These are phyloP conservation scores for Podaxis sp. DNA, from an alignment of 768 basidiomycete genomes.

Conservation along the genomic window DNA sequence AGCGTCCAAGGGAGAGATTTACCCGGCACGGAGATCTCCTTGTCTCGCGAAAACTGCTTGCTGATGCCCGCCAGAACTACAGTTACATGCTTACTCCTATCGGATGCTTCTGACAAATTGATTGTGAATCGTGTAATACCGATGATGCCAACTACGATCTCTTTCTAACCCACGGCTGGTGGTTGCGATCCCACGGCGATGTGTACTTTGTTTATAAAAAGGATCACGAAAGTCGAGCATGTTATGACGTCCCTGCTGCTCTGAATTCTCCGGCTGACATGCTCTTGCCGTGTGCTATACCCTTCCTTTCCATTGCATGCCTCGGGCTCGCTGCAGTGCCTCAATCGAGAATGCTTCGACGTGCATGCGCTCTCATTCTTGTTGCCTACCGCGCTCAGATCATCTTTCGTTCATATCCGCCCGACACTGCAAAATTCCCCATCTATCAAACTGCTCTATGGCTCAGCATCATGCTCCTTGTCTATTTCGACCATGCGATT, in stretches of 20 bases:
- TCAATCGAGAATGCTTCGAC: background rate
- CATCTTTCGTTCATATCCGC: background rate
- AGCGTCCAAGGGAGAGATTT: too few species aligned
- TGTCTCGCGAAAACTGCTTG: too few species aligned
- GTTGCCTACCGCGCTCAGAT: background rate
- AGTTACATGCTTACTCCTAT: too few species aligned
- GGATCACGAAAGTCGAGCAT: too few species aligned
- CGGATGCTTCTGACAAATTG: too few species aligned
- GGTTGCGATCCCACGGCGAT: too few species aligned
- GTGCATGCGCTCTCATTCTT: background rate
- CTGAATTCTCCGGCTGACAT: background rate
- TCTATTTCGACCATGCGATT: conserved; percentile 9
- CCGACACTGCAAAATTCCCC: background rate
- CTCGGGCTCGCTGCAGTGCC: background rate
- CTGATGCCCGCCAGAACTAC: too few species aligned
- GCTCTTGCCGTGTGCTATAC: background rate
- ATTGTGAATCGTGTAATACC: too few species aligned
- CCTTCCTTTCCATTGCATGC: background rate
- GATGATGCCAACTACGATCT: too few species aligned
- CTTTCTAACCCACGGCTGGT: too few species aligned
- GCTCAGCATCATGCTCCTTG: conserved; percentile 3
- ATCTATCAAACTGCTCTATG: conserved; percentile 1
- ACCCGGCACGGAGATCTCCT: too few species aligned
- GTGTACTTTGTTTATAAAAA: too few species aligned
- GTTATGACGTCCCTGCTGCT: background rate